These are phyloP conservation scores for Melampsora allii-populina DNA, from an alignment of 1,284 basidiomycete species.

Conservation along the genomic window DNA sequence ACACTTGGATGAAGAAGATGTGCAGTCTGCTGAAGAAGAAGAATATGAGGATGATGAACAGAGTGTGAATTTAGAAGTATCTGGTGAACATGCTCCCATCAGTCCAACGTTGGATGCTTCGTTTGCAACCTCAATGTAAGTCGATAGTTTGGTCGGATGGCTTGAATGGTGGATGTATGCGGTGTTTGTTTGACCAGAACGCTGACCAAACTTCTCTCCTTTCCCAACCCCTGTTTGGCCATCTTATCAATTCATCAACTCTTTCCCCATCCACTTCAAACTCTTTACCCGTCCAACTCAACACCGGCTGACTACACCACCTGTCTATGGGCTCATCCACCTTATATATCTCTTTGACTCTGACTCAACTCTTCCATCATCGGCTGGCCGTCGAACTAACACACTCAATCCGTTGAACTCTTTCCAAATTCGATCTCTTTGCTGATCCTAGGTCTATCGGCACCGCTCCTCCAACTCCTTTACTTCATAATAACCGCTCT, in stretches of 20 bases:
- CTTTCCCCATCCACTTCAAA: background rate
- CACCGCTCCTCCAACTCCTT: constrained; percentile 38
- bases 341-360: background rate
- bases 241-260: background rate
- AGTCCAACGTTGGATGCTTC: constrained; percentile 40
- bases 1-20: constrained; percentile 11
- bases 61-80: background rate
- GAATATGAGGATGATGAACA: constrained; percentile 23
- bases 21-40: background rate
- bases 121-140: constrained; percentile 42
- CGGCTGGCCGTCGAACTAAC: background rate
- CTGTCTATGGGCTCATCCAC: background rate
- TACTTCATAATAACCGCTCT: constrained; percentile 1
- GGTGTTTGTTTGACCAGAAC: background rate
- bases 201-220: background rate
- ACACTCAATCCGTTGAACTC: background rate
- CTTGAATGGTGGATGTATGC: background rate
- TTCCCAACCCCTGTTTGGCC: background rate
- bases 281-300: background rate
- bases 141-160: background rate
- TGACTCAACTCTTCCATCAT: background rate
- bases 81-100: background rate
- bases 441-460: constrained; percentile 21
- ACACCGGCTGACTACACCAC: background rate
- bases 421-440: background rate